Evolutionary conservation across 352 stramenopile genomes (phyloP).

Genomic region (Globisporangium orthogonon): DNA sequence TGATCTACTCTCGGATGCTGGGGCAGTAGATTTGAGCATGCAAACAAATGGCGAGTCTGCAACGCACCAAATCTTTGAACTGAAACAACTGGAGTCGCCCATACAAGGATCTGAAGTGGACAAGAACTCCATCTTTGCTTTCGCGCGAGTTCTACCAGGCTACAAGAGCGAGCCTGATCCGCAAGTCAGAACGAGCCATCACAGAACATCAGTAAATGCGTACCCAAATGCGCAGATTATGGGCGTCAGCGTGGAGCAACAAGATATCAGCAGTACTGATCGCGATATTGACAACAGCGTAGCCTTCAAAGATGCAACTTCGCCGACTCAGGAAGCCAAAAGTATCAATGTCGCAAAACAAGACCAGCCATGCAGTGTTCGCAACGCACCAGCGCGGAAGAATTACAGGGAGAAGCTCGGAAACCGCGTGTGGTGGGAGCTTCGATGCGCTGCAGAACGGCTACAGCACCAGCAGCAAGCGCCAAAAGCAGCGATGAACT

Average conservation of each 20-base stretch:
- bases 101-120: not conserved
- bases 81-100: not conserved
- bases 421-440: constrained; percentile 56
- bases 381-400: constrained; percentile 7
- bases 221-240: not conserved
- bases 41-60: not conserved
- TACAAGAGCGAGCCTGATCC: not conserved
- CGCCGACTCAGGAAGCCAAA: not conserved
- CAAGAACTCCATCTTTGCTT: not conserved
- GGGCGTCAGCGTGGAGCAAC: not conserved
- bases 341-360: not conserved
- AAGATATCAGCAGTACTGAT: not conserved
- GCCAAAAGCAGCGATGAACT: too few species aligned
- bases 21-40: not conserved
- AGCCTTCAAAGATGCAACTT: not conserved
- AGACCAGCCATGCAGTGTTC: not conserved
- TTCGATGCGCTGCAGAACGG: constrained; percentile 41
- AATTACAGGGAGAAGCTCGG: constrained; percentile 45
- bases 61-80: not conserved
- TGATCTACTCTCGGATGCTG: not conserved
- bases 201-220: not conserved
- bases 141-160: not conserved
- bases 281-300: not conserved
- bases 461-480: constrained; percentile 10
- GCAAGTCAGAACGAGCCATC: too few species aligned